Percentiles rank a stretch among this genome's conserved stretches.
phyloP scores from a whole-genome alignment of 129 eudicot species.

The Lactuca sativa region DNA sequence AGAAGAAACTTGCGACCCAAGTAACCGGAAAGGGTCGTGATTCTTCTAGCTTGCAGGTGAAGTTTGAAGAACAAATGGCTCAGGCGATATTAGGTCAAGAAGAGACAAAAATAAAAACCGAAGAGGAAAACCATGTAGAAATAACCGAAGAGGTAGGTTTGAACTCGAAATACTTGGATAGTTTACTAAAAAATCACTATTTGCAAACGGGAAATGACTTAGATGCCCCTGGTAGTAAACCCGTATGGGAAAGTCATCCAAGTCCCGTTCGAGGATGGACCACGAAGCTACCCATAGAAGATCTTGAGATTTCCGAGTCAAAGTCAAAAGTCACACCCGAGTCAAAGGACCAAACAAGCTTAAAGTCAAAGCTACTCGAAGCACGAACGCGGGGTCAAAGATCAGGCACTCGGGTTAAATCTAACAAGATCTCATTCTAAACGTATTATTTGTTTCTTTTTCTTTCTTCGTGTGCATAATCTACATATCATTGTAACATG shows the following conservation, averaged over 20 bases:
- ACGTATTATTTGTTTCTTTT: background rate
- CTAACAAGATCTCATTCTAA: conserved; percentile 48
- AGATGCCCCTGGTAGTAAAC: conserved; percentile 38
- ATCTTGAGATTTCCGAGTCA: conserved; percentile 49
- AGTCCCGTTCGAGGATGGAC: conserved; percentile 88
- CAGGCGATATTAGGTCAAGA: conserved; percentile 49
- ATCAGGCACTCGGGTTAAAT: conserved; percentile 66
- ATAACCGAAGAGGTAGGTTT: conserved; percentile 40
- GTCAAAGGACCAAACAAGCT: conserved; percentile 50
- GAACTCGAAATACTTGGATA: conserved; percentile 61
- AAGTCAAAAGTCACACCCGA: conserved; percentile 48
- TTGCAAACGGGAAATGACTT: conserved; percentile 50
- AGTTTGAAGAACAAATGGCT: conserved; percentile 84
- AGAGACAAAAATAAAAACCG: conserved; percentile 14
- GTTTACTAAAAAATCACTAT: conserved; percentile 64
- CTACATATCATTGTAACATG: conserved; percentile 22
- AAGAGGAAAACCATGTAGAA: conserved; percentile 44
- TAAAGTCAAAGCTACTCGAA: conserved; percentile 76
- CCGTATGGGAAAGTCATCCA: conserved; percentile 59
- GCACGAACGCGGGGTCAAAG: conserved; percentile 79
- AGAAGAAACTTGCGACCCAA: conserved; percentile 37
- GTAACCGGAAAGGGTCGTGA: conserved; percentile 40
- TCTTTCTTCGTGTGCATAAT: conserved; percentile 20
- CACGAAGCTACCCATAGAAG: conserved; percentile 54
- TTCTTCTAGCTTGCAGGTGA: conserved; percentile 69